Evolutionary conservation across 345 rosid species (phyloP), one percentile per base, ranked within the genome.

Genomic region (Alliaria petiolata): DNA sequence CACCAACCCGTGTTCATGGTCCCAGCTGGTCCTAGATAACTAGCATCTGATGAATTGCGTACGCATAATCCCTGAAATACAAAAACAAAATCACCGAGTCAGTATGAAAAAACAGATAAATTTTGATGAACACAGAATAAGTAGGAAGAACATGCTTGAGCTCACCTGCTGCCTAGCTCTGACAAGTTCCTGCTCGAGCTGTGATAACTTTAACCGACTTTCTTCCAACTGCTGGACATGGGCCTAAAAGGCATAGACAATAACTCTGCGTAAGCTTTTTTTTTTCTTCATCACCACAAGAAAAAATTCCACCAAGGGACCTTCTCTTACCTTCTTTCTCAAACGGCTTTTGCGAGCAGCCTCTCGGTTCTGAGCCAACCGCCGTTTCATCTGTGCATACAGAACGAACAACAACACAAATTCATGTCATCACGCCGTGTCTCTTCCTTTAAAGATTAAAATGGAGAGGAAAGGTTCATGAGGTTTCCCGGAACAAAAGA

Each of bases 341-440:
- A 91, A 63, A 40, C 97, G 95, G 67, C 99, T 95, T 82, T 95
- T 95, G 57, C 96, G 84, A 58, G 98, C 98, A 64, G 99, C 98
- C 77, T 95, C 99, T 34, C 98, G 89, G 78, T 95, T 95, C 83
- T 95, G 98, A 50, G 97, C 98, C 65, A 89, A 83, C 58, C 98
- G 87, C 58, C 98, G 79, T 65, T 78, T 78, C 73, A 83, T 78
- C 97, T 93, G 73, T 67, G 57, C 50, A 75, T 51, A 67, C 26
- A 75, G 47, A 66, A 59, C 22, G 42, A 67, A 60, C 53, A 74
- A 74, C 16, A 22, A n/a, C 25, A 22, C 25, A 67, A 67, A 75
- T 51, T 49, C 40, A 66, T 74, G 38, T 66, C 62, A 72, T 46
- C 67, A 64, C 57, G 7, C 57, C 77, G 10, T 54, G 56, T 30